These are phyloP conservation scores for Cadophora gregata DNA, from an alignment of 2,329 filamentous ascomycete species.

Conservation along the genomic window DNA sequence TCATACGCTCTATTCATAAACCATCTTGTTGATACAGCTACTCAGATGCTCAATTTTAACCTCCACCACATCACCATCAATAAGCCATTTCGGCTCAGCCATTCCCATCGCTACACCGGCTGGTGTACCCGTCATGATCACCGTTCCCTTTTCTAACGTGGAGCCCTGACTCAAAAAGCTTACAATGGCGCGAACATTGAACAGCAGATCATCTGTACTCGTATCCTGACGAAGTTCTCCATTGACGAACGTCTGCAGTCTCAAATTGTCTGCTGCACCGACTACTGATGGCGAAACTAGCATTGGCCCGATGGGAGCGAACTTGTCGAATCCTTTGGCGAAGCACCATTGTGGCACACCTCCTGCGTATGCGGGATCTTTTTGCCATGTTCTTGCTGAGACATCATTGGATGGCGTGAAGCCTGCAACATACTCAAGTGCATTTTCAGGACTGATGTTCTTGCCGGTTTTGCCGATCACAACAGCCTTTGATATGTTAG, in stretches of 20 bases:
- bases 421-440: constrained; percentile 26
- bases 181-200: constrained; percentile 52
- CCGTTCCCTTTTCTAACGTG: constrained; percentile 52
- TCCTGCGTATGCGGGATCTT: constrained; percentile 52
- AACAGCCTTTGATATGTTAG: constrained; percentile 32
- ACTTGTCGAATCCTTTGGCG: constrained; percentile 52
- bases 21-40: constrained; percentile 20
- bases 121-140: constrained; percentile 31
- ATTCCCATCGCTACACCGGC: constrained; percentile 19
- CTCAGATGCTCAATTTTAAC: constrained; percentile 23
- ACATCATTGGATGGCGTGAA: constrained; percentile 61
- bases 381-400: constrained; percentile 57
- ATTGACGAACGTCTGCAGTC: constrained; percentile 50
- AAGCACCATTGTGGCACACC: constrained; percentile 52
- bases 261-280: constrained; percentile 26
- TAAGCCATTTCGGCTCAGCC: constrained; percentile 14
- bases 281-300: constrained; percentile 43
- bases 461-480: constrained; percentile 57
- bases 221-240: constrained; percentile 51
- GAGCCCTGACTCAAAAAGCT: constrained; percentile 53
- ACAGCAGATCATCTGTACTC: constrained; percentile 54
- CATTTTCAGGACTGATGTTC: constrained; percentile 24
- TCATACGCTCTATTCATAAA: neutral
- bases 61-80: constrained; percentile 25
- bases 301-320: constrained; percentile 50